Evolutionary conservation across 768 basidiomycete species (phyloP).

Genomic region (Exsudoporus frostii): DNA sequence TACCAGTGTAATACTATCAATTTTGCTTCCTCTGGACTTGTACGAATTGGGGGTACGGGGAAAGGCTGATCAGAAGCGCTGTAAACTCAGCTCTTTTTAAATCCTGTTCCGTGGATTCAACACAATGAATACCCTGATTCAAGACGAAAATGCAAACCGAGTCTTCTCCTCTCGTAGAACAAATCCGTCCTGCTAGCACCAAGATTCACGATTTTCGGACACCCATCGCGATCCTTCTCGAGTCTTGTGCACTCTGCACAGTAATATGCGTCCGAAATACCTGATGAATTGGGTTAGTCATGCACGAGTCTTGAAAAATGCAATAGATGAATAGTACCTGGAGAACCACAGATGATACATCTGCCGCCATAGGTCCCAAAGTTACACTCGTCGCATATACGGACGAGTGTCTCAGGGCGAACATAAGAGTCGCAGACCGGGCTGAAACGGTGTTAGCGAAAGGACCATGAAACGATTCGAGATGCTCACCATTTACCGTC

Average conservation of each 20-base stretch:
- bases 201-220: conserved; percentile 97
- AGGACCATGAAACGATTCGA: neutral
- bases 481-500: conserved; percentile 93
- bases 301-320: neutral
- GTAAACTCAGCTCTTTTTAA: conserved; percentile 31
- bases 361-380: conserved; percentile 97
- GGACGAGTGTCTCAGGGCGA: conserved; percentile 93
- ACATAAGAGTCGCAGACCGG: conserved; percentile 99
- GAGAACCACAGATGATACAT: conserved; percentile 96
- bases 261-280: conserved; percentile 98
- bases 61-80: neutral
- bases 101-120: conserved; percentile 15
- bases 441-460: conserved; percentile 40
- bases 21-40: neutral
- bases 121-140: neutral
- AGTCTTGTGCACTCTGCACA: conserved; percentile 96
- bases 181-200: conserved; percentile 90
- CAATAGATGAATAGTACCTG: conserved; percentile 52
- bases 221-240: conserved; percentile 97
- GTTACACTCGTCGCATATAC: conserved; percentile 99
- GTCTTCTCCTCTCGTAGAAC: conserved; percentile 85
- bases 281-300: conserved; percentile 37
- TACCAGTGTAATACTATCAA: neutral
- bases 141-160: conserved; percentile 48
- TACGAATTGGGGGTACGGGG: neutral